Base-by-base conservation (phyloP, 1,284 basidiomycete species). In the Cerioporus squamosus region DNA sequence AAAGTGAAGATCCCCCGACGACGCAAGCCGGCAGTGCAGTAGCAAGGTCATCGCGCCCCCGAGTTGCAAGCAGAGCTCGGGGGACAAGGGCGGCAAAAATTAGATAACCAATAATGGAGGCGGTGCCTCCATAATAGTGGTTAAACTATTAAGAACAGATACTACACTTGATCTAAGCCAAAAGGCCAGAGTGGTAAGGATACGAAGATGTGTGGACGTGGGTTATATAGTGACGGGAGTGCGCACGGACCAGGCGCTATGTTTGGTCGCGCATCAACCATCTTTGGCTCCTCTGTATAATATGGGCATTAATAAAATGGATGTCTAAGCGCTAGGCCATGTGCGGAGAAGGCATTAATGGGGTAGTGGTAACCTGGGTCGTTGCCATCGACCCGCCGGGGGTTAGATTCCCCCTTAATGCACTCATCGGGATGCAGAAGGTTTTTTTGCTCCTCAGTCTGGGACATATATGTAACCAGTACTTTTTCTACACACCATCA, bases 161-260 rank as follows among this genome's bases (percentile, higher is more conserved):
- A 92, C 91, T 93, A 93, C 91, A 93, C 91, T 93, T 93, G 90
- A 91, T 92, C 91, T 91, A 94, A 92, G 88, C 91, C 91, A 91
- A 91, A 90, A 89, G 91, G 91, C 87, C 91, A 93, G 87, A 93
- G 89, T 89, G 88, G 87, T 89, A 79, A 67, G 64, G 68, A 68
- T 52, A 59, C 54, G 7, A 10, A 0, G 2, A 49, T 47, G 53
- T 47, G n/a, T 12, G 50, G 17, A 15, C 15, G 20, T 3, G 38
- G 18, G 8, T 44, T 63, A 47, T 63, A 58, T 60, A 60, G 29
- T 9, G 5, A 5, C 29, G 5, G 6, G 22, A 14, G 20, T 2
- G 7, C 57, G 62, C 62, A 61, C 62, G 62, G 62, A 61, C 62
- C 62, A 61, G 24, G 43, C 29, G 4, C 8, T 36, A 6, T 51